phyloP scores from a whole-genome alignment of 192 early-diverging fungal species.

The Rhizoclosmatium sp. region DNA sequence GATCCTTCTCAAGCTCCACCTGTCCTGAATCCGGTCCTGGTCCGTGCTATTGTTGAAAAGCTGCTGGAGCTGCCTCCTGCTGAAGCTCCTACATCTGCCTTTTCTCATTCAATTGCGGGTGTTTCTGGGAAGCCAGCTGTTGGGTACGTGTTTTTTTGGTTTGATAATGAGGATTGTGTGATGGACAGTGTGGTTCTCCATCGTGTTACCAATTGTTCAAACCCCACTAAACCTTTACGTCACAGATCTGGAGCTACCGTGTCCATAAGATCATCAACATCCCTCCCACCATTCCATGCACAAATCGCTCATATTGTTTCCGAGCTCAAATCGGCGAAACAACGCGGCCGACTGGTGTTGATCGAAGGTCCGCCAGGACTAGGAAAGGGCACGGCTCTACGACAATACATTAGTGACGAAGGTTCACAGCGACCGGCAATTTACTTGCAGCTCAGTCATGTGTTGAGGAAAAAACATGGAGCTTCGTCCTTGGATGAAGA shows the following conservation, averaged over 20 bases:
- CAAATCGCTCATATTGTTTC: slow-evolving; percentile 43
- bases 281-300: slow-evolving; percentile 42
- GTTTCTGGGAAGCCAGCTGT: slow-evolving; percentile 11
- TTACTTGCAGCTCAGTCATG: slow-evolving; percentile 38
- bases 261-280: slow-evolving; percentile 21
- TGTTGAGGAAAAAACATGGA: slow-evolving; percentile 45
- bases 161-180: not conserved
- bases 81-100: slow-evolving; percentile 26
- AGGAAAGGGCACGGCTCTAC: slow-evolving; percentile 45
- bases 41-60: slow-evolving; percentile 15
- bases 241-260: not conserved
- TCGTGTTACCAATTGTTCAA: not conserved
- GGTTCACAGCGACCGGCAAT: slow-evolving; percentile 37
- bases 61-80: slow-evolving; percentile 6
- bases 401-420: slow-evolving; percentile 28
- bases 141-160: not conserved
- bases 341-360: slow-evolving; percentile 32
- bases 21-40: not conserved
- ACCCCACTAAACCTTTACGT: not conserved
- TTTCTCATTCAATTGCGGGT: slow-evolving; percentile 7
- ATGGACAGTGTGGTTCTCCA: not conserved
- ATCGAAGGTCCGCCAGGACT: slow-evolving; percentile 50
- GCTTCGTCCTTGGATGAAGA: slow-evolving; percentile 32
- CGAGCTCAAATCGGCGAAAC: slow-evolving; percentile 38
- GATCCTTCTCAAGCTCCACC: not conserved